Base-by-base conservation (phyloP, 768 basidiomycete genomes). In the Auricularia sp. region DNA sequence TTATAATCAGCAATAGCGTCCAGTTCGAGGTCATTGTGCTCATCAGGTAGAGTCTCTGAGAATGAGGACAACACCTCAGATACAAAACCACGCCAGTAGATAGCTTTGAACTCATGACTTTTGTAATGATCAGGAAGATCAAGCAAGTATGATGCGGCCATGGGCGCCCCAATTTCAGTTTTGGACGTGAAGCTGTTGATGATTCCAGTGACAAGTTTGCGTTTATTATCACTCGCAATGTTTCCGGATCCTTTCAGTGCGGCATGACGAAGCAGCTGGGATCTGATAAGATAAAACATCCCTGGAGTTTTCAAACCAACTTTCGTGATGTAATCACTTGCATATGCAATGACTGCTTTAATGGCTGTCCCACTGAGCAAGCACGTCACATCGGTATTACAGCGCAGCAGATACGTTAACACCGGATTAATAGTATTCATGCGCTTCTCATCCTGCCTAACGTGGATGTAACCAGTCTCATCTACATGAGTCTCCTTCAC, bases 281-380 rank as follows among this genome's bases (percentile, higher is more conserved):
- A 63, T 3, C 63, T 51, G 0, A 76, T 66, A 4, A 73, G 64
- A 0, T 77, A 70, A 70, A 80, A 79, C 34, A 78, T 71, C 10
- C 68, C 68, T 67, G 77, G 71, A 0, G 75, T 78, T 58, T 79
- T 81, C 11, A 82, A 66, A 2, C 68, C 53, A 0, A 70, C 56
- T 67, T 82, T 82, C 0, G 77, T 79, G 0, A 81, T 72, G 67
- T 82, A 82, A 42, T 81, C 77, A 3, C 78, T 72, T 0, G 79
- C 71, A 69, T 80, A 80, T n/a, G 73, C 69, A 0, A 79, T 65
- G 1, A 78, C 71, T 11, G 76, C 73, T 62, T 79, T 79, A 0
- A 80, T 71, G 0, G 76, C 70, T 3, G 78, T 81, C 0, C 78
- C 79, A n/a, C 76, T 79, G 16, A 74, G 61, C 0, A 81, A 61